Conservation (phyloP, 306 rosid species). For the Quercus ilex region DNA sequence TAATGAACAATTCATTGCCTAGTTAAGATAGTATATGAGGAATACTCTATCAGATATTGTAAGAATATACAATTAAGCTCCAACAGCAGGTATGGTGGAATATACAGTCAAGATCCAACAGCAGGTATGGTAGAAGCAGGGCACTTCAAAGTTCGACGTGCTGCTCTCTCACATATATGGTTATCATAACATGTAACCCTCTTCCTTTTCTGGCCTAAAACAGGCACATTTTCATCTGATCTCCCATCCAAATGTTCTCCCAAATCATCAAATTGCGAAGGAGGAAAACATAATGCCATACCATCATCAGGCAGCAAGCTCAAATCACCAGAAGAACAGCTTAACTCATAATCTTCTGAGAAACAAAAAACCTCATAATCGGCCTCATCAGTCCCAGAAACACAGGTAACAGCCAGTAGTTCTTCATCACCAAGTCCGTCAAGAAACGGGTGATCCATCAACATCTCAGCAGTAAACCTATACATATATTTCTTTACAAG, state of each 20-base stretch:
- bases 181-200: no score
- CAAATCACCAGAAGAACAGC: not conserved
- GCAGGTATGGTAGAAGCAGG: not conserved
- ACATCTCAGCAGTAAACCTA: conserved; percentile 33
- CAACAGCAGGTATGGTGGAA: no score
- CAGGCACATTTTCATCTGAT: not conserved
- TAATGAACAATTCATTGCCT: conserved; percentile 15
- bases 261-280: not conserved
- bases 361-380: no score
- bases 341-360: not conserved
- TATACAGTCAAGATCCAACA: not conserved
- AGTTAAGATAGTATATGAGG: not conserved
- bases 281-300: not conserved
- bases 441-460: conserved; percentile 16
- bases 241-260: not conserved
- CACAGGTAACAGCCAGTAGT: not conserved
- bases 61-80: no score
- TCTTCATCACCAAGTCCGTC: not conserved
- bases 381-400: not conserved
- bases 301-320: not conserved
- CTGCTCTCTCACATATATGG: no score
- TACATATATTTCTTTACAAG: conserved; percentile 5
- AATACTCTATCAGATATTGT: conserved; percentile 24
- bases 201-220: not conserved
- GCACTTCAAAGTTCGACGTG: not conserved